A percentile compares a stretch with the other conserved stretches of the same genome.
These are phyloP conservation scores for Debaryomyces udenii DNA, from an alignment of 1,139 yeast species.

Conservation along the genomic window DNA sequence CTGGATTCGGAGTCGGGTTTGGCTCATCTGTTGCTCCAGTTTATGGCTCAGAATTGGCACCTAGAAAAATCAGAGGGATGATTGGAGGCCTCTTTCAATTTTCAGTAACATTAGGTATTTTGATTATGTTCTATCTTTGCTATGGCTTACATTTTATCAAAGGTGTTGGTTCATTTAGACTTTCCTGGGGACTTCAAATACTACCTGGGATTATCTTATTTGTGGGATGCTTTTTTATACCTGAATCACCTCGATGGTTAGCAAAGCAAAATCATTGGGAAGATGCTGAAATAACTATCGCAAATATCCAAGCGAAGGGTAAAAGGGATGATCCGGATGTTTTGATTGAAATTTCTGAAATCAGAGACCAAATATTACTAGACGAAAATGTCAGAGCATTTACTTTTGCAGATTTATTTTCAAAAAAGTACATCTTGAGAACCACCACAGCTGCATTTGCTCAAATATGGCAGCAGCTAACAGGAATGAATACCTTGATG, in stretches of 20 bases:
- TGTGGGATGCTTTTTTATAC: slow-evolving; percentile 38
- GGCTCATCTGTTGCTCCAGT: slow-evolving; percentile 61
- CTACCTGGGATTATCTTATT: slow-evolving; percentile 52
- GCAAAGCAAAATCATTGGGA: slow-evolving; percentile 39
- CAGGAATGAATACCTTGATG: slow-evolving; percentile 44
- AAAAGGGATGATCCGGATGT: slow-evolving; percentile 35
- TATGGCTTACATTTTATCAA: slow-evolving; percentile 38
- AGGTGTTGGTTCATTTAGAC: slow-evolving; percentile 47
- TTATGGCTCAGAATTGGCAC: slow-evolving; percentile 56
- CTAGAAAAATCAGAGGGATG: slow-evolving; percentile 54
- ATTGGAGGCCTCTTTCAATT: slow-evolving; percentile 48
- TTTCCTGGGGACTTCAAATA: slow-evolving; percentile 57
- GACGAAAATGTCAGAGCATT: slow-evolving; percentile 31
- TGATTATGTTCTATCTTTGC: slow-evolving; percentile 40
- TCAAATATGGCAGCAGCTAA: slow-evolving; percentile 41
- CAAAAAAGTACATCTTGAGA: slow-evolving; percentile 31
- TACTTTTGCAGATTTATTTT: slow-evolving; percentile 33
- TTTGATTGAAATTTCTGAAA: slow-evolving; percentile 34
- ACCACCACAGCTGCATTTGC: slow-evolving; percentile 34
- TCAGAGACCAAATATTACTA: slow-evolving; percentile 33
- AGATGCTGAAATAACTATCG: slow-evolving; percentile 34
- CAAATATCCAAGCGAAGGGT: slow-evolving; percentile 34
- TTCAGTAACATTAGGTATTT: slow-evolving; percentile 42
- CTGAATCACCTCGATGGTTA: slow-evolving; percentile 41
- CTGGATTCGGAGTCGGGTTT: slow-evolving; percentile 62